Conservation (phyloP, 1,139 yeast genomes). For the Ogataea hybrid region DNA sequence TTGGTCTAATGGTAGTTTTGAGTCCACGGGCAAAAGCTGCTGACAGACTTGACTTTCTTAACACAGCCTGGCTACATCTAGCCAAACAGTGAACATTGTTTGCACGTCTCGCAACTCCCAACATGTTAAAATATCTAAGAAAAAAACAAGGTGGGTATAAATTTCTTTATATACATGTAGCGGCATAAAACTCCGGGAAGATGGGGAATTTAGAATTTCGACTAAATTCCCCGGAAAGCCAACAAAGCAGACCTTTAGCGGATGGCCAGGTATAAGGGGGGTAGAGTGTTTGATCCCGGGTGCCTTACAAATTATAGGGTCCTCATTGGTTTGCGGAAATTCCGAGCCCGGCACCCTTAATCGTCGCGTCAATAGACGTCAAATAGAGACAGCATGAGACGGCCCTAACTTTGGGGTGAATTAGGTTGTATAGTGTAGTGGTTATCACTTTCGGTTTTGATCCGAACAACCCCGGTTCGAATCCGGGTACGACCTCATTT, state of each 20-base stretch:
- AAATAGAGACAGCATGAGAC: constrained; percentile 63
- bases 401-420: constrained; percentile 32
- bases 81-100: constrained; percentile 4
- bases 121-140: constrained; percentile 3
- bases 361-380: constrained; percentile 6
- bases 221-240: background rate
- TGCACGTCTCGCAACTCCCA: constrained; percentile 9
- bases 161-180: constrained; percentile 7
- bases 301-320: constrained; percentile 1
- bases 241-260: background rate
- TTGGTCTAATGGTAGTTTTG: constrained; percentile 21
- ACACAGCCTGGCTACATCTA: constrained; percentile 1
- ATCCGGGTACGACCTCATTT: constrained; percentile 85
- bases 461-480: constrained; percentile 94
- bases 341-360: constrained; percentile 11
- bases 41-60: background rate
- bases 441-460: constrained; percentile 68
- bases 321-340: constrained; percentile 7
- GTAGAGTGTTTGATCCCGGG: background rate
- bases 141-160: constrained; percentile 9
- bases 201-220: background rate
- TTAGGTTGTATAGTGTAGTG: constrained; percentile 59
- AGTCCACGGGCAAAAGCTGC: constrained; percentile 4
- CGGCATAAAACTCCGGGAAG: constrained; percentile 8
- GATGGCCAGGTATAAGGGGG: background rate